A percentile compares a stretch with the other conserved stretches of the same genome.
Evolutionary conservation across 148 eudicot genomes (phyloP).

Genomic region (Simmondsia chinensis): DNA sequence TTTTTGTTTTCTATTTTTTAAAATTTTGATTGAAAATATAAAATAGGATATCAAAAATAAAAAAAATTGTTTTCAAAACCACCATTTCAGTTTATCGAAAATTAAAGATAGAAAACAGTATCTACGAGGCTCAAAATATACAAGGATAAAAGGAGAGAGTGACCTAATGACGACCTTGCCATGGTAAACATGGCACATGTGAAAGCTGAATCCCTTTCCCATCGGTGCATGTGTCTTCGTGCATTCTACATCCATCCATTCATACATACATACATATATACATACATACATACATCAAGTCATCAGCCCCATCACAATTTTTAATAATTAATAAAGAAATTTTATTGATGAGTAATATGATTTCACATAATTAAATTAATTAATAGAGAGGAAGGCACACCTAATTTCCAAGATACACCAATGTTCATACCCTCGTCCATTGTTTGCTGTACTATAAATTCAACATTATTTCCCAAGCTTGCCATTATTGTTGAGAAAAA

Average conservation of each 20-base stretch:
- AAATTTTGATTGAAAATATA: no score
- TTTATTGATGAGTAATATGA: no score
- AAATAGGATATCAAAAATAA: no score
- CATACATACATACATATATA: no score
- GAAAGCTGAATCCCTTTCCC: slow-evolving; percentile 46
- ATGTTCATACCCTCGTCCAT: slow-evolving; percentile 51
- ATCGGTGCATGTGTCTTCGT: slow-evolving; percentile 31
- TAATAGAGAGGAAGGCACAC: slow-evolving; percentile 14
- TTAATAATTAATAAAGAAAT: no score
- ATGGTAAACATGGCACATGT: slow-evolving; percentile 40
- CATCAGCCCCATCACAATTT: no score
- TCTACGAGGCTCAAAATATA: no score
- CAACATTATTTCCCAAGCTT: slow-evolving; percentile 34
- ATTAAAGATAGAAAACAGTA: background rate
- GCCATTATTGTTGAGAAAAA: slow-evolving; percentile 42
- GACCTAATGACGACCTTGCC: slow-evolving; percentile 52
- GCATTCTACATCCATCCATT: slow-evolving; percentile 58
- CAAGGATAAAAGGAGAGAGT: no score
- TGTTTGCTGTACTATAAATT: slow-evolving; percentile 38
- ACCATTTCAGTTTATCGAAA: no score
- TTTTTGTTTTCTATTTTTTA: no score
- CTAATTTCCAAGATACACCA: slow-evolving; percentile 53
- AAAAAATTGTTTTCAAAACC: no score
- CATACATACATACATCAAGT: no score
- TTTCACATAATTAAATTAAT: background rate